phyloP scores from a whole-genome alignment of 176 grass and related monocot genomes.

The Carex myosuroides region DNA sequence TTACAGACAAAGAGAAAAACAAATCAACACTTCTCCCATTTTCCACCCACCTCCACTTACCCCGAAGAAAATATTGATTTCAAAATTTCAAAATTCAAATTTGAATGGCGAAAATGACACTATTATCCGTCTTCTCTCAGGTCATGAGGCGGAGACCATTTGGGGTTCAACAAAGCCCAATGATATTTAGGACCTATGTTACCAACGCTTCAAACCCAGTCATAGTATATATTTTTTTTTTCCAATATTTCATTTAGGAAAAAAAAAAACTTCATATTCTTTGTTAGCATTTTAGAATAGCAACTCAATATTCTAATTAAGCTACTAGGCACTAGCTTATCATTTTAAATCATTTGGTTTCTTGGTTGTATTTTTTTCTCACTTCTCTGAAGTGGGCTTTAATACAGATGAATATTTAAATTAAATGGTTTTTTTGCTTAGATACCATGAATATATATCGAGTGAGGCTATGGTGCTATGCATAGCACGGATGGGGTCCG shows the following conservation, averaged over 20 bases:
- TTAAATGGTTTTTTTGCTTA: not conserved
- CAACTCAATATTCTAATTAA: not conserved
- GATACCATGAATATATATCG: too few species aligned
- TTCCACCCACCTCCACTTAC: not conserved
- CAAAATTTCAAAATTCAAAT: not conserved
- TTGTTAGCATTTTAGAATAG: not conserved
- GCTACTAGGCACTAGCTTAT: not conserved
- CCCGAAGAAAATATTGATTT: not conserved
- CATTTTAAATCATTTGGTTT: not conserved
- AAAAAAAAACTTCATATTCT: not conserved
- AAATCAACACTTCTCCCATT: not conserved
- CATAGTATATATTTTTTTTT: not conserved
- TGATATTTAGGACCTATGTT: not conserved
- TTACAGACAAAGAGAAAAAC: not conserved
- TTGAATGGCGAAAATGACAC: not conserved
- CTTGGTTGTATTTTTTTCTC: not conserved
- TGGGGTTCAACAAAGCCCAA: not conserved
- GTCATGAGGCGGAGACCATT: not conserved
- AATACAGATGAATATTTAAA: not conserved
- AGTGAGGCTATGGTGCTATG: too few species aligned
- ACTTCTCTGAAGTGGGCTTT: not conserved
- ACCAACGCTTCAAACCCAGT: not conserved
- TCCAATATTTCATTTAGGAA: not conserved
- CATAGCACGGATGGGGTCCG: too few species aligned
- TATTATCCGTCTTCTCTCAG: not conserved